Evolutionary conservation across 163 green algal species (phyloP).

Genomic region (Chloromonas sp.): DNA sequence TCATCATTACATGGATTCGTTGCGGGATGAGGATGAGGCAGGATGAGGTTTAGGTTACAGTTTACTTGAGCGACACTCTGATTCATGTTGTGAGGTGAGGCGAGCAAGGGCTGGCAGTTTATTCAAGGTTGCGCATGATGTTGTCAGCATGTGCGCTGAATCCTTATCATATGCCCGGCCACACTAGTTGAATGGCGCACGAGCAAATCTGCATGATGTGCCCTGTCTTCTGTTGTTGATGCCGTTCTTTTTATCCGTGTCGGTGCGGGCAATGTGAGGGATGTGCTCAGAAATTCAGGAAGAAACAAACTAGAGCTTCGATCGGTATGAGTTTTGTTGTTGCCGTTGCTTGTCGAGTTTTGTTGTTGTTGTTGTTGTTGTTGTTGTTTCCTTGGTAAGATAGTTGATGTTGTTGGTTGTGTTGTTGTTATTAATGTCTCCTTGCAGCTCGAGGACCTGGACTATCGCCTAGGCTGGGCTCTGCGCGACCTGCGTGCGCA

Average conservation of each 20-base stretch:
- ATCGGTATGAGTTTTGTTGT: background rate
- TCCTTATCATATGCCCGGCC: background rate
- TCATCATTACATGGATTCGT: no score
- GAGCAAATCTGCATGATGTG: no score
- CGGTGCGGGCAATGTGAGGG: no score
- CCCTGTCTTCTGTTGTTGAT: no score
- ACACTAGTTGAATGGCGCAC: no score
- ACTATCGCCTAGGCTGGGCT: conserved; percentile 7
- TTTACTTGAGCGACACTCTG: no score
- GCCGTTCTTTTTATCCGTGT: no score
- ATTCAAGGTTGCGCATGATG: background rate
- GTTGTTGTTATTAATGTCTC: background rate
- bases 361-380: background rate
- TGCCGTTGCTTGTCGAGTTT: background rate
- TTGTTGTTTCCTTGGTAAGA: background rate
- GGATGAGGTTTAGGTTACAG: background rate
- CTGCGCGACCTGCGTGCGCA: conserved; percentile 5
- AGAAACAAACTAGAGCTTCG: background rate
- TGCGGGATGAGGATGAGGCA: background rate
- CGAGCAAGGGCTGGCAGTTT: background rate
- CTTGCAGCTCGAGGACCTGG: conserved; percentile 7
- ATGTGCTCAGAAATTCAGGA: background rate
- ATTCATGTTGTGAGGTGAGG: background rate
- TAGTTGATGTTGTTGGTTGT: background rate
- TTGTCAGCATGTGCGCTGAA: background rate